Conservation (phyloP, 139 green algal species). For the Deuterostichococcus epilithicus region DNA sequence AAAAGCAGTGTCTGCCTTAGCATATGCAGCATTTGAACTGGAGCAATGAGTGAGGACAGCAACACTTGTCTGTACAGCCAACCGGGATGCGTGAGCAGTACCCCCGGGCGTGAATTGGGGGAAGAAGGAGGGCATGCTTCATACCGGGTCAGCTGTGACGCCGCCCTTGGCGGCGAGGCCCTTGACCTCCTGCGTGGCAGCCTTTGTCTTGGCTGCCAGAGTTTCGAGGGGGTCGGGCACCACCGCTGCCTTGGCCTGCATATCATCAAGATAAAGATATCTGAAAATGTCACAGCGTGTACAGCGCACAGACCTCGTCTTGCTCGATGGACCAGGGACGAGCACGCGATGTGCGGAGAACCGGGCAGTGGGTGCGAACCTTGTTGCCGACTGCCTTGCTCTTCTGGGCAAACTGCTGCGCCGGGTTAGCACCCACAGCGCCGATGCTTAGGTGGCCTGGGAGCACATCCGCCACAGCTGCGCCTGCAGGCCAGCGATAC, state of each 20-base stretch:
- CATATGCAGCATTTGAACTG: too few species aligned
- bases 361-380: background rate
- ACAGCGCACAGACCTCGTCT: too few species aligned
- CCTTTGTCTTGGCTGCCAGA: background rate
- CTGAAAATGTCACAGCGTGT: background rate
- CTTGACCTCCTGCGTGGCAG: background rate
- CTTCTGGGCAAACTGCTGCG: background rate
- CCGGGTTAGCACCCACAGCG: background rate
- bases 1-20: too few species aligned
- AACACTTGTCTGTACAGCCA: too few species aligned
- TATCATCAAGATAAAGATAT: too few species aligned
- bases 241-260: background rate
- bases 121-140: too few species aligned
- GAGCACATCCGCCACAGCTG: background rate
- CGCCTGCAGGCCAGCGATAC: background rate
- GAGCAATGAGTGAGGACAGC: too few species aligned
- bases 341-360: too few species aligned
- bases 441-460: too few species aligned
- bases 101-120: too few species aligned
- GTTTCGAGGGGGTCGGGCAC: background rate
- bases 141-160: background rate
- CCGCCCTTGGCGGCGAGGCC: background rate
- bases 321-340: too few species aligned
- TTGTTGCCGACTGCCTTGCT: background rate
- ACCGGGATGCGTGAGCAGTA: too few species aligned